phyloP scores from a whole-genome alignment of 345 rosid species.

The Citropsis articulata region DNA sequence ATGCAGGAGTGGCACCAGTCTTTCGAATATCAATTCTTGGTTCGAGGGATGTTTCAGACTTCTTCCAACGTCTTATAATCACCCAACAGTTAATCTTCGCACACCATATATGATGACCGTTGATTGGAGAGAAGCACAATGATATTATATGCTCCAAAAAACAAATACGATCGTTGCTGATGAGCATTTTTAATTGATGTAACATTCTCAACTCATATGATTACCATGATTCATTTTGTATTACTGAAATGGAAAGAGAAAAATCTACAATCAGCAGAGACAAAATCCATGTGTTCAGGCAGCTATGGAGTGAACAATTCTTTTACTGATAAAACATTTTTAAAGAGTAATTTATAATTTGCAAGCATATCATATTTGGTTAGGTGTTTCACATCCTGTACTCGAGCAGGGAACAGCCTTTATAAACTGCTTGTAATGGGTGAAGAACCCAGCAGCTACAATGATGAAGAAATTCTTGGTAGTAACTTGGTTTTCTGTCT shows the following conservation, averaged over 20 bases:
- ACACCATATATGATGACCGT: too few species aligned
- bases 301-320: conserved; percentile 24
- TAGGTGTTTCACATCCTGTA: conserved; percentile 24
- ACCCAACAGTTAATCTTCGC: too few species aligned
- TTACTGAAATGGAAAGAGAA: background rate
- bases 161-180: background rate
- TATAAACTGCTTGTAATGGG: conserved; percentile 8
- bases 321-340: background rate
- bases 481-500: conserved; percentile 22
- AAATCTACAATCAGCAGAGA: background rate
- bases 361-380: conserved; percentile 20
- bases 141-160: background rate
- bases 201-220: conserved; percentile 2
- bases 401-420: conserved; percentile 1
- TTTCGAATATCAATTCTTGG: too few species aligned
- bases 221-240: conserved; percentile 21
- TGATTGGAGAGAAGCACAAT: background rate
- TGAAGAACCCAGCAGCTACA: conserved; percentile 9
- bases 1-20: too few species aligned
- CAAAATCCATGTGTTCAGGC: conserved; percentile 5
- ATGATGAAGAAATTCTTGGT: conserved; percentile 28
- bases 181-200: background rate
- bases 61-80: too few species aligned
- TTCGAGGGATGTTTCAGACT: too few species aligned
- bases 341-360: background rate